phyloP scores from a whole-genome alignment of 768 basidiomycete species.

The Lyophyllum semitale region DNA sequence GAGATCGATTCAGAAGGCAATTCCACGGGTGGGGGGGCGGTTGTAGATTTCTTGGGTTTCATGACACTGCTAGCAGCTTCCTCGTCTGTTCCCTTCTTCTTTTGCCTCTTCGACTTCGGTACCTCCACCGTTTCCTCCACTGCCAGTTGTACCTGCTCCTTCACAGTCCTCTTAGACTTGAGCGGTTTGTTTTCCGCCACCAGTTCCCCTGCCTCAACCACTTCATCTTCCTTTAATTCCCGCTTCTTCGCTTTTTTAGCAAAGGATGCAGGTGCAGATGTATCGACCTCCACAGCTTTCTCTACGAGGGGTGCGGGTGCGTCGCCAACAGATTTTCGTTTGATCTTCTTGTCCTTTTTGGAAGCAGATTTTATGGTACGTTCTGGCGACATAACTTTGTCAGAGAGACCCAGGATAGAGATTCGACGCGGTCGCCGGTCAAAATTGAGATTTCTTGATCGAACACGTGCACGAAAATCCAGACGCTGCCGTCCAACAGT shows the following conservation, averaged over 20 bases:
- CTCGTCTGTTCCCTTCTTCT: constrained; percentile 10
- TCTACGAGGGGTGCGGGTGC: constrained; percentile 3
- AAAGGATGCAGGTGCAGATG: background rate
- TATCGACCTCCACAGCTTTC: constrained; percentile 6
- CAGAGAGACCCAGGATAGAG: constrained; percentile 2
- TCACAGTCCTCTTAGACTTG: constrained; percentile 14
- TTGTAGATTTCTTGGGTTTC: constrained; percentile 1
- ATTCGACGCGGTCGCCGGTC: constrained; percentile 1
- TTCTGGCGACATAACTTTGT: constrained; percentile 17
- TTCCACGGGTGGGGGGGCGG: background rate
- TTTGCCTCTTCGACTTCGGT: constrained; percentile 9
- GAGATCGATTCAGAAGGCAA: constrained; percentile 6
- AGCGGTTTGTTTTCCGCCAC: background rate
- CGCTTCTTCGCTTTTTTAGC: constrained; percentile 27
- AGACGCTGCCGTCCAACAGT: constrained; percentile 13
- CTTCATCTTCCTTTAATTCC: constrained; percentile 17
- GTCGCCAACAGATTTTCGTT: constrained; percentile 22
- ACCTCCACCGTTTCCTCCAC: constrained; percentile 6
- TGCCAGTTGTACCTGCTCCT: constrained; percentile 7
- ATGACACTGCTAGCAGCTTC: background rate
- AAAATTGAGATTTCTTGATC: constrained; percentile 16
- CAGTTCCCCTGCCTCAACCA: constrained; percentile 5
- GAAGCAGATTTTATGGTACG: constrained; percentile 12
- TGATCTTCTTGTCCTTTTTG: constrained; percentile 25
- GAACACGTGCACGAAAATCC: constrained; percentile 16